phyloP scores from a whole-genome alignment of 2,329 filamentous ascomycete species.

The Clonostachys rosea region DNA sequence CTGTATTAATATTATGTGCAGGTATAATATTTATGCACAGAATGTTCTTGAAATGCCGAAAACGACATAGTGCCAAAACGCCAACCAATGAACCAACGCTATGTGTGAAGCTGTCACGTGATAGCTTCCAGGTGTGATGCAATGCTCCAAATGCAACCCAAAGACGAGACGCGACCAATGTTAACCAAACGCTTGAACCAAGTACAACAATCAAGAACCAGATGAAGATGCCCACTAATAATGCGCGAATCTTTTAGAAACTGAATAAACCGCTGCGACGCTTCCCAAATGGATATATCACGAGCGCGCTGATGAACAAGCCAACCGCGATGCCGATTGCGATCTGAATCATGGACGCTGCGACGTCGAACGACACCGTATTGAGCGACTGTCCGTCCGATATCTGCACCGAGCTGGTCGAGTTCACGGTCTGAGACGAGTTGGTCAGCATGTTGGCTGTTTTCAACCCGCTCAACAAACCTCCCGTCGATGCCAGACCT shows the following conservation, averaged over 20 bases:
- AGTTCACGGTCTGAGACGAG: conserved; percentile 23
- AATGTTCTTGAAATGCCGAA: too few species aligned
- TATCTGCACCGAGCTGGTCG: conserved; percentile 20
- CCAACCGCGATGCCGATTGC: conserved; percentile 47
- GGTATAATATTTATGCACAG: too few species aligned
- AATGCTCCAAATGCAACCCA: too few species aligned
- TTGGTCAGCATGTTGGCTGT: conserved; percentile 35
- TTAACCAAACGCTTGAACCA: too few species aligned
- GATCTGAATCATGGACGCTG: conserved; percentile 46
- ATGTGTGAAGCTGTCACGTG: too few species aligned
- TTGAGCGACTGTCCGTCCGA: conserved; percentile 14
- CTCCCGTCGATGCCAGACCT: conserved; percentile 39
- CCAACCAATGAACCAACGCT: too few species aligned
- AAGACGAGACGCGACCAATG: too few species aligned
- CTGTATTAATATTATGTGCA: too few species aligned
- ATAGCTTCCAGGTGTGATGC: too few species aligned
- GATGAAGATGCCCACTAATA: too few species aligned
- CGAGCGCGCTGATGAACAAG: conserved; percentile 40
- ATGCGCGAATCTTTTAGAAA: conserved; percentile 20
- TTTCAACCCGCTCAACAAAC: conserved; percentile 36
- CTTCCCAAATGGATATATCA: conserved; percentile 45
- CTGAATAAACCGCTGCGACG: conserved; percentile 44
- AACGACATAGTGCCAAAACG: too few species aligned
- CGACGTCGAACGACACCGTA: conserved; percentile 36
- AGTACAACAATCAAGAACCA: too few species aligned